These are phyloP conservation scores for Colletotrichum chrysophilum DNA, from an alignment of 2,329 filamentous ascomycete genomes.

Conservation along the genomic window DNA sequence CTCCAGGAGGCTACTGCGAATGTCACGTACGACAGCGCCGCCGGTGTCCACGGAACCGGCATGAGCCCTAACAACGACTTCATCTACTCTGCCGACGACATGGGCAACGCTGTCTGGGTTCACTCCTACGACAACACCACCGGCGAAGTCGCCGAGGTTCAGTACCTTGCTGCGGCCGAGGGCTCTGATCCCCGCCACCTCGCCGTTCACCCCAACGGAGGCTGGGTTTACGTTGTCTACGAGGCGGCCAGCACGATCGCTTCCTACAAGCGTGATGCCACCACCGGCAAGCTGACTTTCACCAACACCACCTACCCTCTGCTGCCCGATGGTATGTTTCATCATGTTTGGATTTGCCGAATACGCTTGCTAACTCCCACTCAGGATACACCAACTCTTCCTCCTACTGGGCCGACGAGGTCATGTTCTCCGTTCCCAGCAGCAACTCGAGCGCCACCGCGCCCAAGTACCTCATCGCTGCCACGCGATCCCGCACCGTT, in stretches of 20 bases:
- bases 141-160: conserved; percentile 23
- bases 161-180: conserved; percentile 22
- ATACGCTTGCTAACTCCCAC: not conserved
- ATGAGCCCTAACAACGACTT: conserved; percentile 25
- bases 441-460: not conserved
- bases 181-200: conserved; percentile 31
- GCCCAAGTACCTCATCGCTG: conserved; percentile 8
- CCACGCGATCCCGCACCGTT: conserved; percentile 15
- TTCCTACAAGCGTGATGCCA: conserved; percentile 27
- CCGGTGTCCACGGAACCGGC: conserved; percentile 31
- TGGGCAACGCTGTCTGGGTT: conserved; percentile 34
- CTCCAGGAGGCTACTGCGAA: conserved; percentile 22
- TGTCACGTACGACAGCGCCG: conserved; percentile 22
- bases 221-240: conserved; percentile 32
- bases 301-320: conserved; percentile 20
- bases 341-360: not conserved
- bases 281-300: not conserved
- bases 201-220: conserved; percentile 30
- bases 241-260: conserved; percentile 29
- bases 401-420: conserved; percentile 10
- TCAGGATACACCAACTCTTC: conserved; percentile 5
- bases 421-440: conserved; percentile 4
- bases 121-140: conserved; percentile 27
- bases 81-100: conserved; percentile 34
- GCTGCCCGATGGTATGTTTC: conserved; percentile 8